Evolutionary conservation across 78 protist genomes (phyloP).

Genomic region (Mantamonas sphyraenae): DNA sequence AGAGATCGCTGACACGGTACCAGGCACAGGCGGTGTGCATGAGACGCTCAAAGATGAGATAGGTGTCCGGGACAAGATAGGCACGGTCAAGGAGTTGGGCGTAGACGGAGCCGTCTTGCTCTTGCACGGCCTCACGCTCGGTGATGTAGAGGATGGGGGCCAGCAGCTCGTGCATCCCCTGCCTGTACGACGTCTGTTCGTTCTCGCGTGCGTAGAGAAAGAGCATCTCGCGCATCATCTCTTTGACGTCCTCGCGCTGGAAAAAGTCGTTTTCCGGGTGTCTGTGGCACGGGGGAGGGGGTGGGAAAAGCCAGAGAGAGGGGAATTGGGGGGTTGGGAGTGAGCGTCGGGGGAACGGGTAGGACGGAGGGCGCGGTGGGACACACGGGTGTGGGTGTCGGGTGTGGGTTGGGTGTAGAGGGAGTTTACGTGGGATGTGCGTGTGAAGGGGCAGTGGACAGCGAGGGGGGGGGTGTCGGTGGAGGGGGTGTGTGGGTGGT

Average conservation of each 20-base stretch:
- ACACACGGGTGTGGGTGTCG: not conserved
- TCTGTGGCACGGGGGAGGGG: not conserved
- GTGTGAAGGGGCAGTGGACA: not conserved
- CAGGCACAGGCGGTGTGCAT: constrained; percentile 1
- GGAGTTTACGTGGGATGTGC: not conserved
- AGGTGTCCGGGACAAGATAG: constrained; percentile 13
- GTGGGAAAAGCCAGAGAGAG: not conserved
- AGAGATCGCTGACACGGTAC: too few species aligned
- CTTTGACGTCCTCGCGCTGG: constrained; percentile 11
- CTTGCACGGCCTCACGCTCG: too few species aligned
- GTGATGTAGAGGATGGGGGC: constrained; percentile 53
- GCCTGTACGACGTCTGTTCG: constrained; percentile 39
- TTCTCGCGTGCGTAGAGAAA: constrained; percentile 42
- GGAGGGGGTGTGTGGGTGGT: not conserved
- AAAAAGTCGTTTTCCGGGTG: constrained; percentile 60
- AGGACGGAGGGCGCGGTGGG: not conserved
- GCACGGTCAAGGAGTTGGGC: not conserved
- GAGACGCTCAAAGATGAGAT: not conserved
- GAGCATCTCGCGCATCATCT: constrained; percentile 30
- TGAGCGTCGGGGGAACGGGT: not conserved
- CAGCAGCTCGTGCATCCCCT: constrained; percentile 73
- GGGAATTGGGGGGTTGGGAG: not conserved
- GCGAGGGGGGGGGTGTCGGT: not conserved
- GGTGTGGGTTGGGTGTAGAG: not conserved
- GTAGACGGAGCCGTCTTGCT: too few species aligned